Base-by-base conservation (phyloP, 2,329 filamentous ascomycete genomes). In the Xylariaceae sp. region DNA sequence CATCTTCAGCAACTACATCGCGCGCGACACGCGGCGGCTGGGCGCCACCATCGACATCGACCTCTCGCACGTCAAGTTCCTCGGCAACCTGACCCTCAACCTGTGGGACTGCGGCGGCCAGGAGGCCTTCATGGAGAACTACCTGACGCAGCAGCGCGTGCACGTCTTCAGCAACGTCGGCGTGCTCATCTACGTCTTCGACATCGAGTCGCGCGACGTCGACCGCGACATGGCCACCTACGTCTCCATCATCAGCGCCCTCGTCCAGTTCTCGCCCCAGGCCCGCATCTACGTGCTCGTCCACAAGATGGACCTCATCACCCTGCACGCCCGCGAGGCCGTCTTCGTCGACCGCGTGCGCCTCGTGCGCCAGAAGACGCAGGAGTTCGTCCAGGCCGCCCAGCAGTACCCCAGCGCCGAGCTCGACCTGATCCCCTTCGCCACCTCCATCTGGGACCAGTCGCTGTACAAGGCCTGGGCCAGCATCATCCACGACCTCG, bases 101-200 rank as follows among this genome's bases (percentile, higher is more conserved):
- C 75, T 98, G 13, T 98, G 92, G 92, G 92, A 98, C 63, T 98
- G 92, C 59, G 92, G 92, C 65, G 92, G 90, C 38, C 92, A 98
- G 68, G 92, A 96, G 62, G 90, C 90, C 23, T 98, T 98, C 57
- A 94, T 94, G 72, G 92, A 96, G 57, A 95, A 94, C 60, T 98
- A 96, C 65, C 81, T 98, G 41, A 89, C 85, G 12, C 86, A 93
- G 52, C 92, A 96, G 64, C 85, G 92, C 39, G 81, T 87, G 36
- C 92, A 96, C 63, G 90, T 98, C 60, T 98, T 98, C 66, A 87
- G 82, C 53, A 90, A 92, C 57, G 92, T 95, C 41, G 90, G 89
- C 32, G 92, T 96, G 32, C 76, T 98, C 38, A 96, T 98, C 61
- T 98, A 98, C 67, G 92, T 98, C 59, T 98, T 98, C 64, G 92